Evolutionary conservation across 768 basidiomycete genomes (phyloP).

Genomic region (Heimioporus sp.): DNA sequence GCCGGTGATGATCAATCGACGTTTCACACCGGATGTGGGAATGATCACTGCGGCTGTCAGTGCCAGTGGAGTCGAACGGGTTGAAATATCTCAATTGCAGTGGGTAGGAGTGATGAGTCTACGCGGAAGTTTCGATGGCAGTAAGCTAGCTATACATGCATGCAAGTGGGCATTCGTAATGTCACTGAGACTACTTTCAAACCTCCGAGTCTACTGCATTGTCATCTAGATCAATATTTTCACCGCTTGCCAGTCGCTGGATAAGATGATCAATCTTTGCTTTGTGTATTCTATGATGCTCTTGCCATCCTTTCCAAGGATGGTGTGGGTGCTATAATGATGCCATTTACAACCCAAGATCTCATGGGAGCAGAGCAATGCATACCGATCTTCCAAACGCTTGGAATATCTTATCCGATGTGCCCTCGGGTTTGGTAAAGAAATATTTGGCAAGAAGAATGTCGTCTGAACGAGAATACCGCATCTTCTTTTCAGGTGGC

Average conservation of each 20-base stretch:
- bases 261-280: slow-evolving; percentile 82
- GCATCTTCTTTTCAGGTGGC: slow-evolving; percentile 85
- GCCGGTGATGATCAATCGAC: too few relatives aligned
- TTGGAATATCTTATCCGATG: slow-evolving; percentile 83
- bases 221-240: slow-evolving; percentile 42
- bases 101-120: too few relatives aligned
- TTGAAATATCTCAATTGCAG: too few relatives aligned
- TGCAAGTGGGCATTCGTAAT: background rate
- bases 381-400: slow-evolving; percentile 69
- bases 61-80: too few relatives aligned
- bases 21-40: too few relatives aligned
- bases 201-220: slow-evolving; percentile 24
- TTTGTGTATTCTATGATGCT: slow-evolving; percentile 87
- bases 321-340: slow-evolving; percentile 74
- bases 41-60: too few relatives aligned
- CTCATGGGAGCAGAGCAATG: slow-evolving; percentile 1
- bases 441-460: slow-evolving; percentile 77
- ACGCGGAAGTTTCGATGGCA: background rate
- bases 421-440: slow-evolving; percentile 69
- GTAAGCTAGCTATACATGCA: slow-evolving; percentile 5
- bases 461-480: slow-evolving; percentile 79
- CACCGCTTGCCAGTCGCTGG: slow-evolving; percentile 55
- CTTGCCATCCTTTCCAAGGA: slow-evolving; percentile 95
- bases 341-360: background rate
- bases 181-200: slow-evolving; percentile 13